Conservation (phyloP, 352 stramenopile species). For the Peronospora destructor region DNA sequence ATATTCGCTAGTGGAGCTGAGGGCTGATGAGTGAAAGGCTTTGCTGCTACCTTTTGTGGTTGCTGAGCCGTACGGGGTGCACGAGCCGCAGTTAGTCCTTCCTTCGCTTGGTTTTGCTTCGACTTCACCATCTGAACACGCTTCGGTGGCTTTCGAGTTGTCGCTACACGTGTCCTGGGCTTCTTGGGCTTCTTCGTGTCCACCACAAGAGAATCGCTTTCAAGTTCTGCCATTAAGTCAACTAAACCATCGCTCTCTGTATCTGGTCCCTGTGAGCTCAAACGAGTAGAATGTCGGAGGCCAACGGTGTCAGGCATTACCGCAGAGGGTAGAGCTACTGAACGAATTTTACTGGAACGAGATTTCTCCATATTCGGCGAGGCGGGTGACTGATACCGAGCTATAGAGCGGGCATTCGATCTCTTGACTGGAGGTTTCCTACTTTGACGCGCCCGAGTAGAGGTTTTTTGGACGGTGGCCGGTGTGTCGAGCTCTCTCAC, state of each 20-base stretch:
- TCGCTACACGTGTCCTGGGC: background rate
- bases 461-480: background rate
- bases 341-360: background rate
- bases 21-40: background rate
- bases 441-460: background rate
- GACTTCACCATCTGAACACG: constrained; percentile 1
- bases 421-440: background rate
- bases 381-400: constrained; percentile 2
- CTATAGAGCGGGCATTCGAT: background rate
- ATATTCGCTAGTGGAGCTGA: background rate
- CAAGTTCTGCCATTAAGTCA: constrained; percentile 44
- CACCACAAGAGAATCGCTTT: constrained; percentile 3
- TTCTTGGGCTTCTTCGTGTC: constrained; percentile 7
- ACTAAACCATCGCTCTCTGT: constrained; percentile 46
- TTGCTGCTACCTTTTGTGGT: background rate
- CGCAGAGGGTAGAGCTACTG: background rate
- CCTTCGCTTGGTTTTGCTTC: constrained; percentile 8
- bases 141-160: constrained; percentile 8
- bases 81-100: constrained; percentile 2
- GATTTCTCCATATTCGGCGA: constrained; percentile 1
- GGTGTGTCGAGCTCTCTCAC: constrained; percentile 35
- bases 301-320: background rate
- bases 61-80: constrained; percentile 3
- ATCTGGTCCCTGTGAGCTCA: constrained; percentile 32
- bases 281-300: constrained; percentile 18